Evolutionary conservation across 1,284 basidiomycete species (phyloP).

Genomic region (Ceratobasidium sp.): DNA sequence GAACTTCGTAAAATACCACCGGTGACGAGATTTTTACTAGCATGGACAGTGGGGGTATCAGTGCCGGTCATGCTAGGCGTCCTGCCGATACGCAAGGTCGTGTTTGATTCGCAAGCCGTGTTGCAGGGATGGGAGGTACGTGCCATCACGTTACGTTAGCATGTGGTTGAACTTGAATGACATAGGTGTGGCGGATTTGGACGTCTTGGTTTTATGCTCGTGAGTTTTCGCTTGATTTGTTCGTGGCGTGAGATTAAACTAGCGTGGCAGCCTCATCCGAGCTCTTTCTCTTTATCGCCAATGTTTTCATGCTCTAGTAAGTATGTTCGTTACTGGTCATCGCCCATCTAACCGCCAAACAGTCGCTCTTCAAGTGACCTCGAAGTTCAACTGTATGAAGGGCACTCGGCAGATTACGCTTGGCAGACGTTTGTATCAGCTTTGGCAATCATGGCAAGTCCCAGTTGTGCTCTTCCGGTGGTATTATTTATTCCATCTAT

Average conservation of each 20-base stretch:
- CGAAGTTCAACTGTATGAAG: conserved; percentile 66
- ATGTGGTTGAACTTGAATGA: not conserved
- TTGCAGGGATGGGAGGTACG: conserved; percentile 61
- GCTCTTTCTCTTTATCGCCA: conserved; percentile 68
- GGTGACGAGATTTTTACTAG: conserved; percentile 76
- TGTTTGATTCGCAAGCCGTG: conserved; percentile 64
- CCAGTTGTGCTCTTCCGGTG: not conserved
- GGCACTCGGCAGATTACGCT: conserved; percentile 71
- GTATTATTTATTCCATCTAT: not conserved
- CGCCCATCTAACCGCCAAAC: not conserved
- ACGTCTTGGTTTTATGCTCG: conserved; percentile 81
- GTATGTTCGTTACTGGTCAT: conserved; percentile 43
- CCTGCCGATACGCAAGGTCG: conserved; percentile 60
- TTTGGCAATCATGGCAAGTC: not conserved
- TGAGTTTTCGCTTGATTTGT: conserved; percentile 48
- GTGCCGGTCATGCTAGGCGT: conserved; percentile 66
- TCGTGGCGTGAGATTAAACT: not conserved
- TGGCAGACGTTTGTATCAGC: conserved; percentile 66
- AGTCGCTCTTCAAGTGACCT: conserved; percentile 70
- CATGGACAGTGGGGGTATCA: conserved; percentile 67
- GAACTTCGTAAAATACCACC: conserved; percentile 85
- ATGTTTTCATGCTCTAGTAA: conserved; percentile 79
- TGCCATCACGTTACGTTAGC: not conserved
- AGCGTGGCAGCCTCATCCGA: not conserved
- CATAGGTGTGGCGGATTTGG: conserved; percentile 76